Evolutionary conservation across 2,329 filamentous ascomycete species (phyloP), one percentile per base, ranked within the genome.

Genomic region (Verticillium isaacii): DNA sequence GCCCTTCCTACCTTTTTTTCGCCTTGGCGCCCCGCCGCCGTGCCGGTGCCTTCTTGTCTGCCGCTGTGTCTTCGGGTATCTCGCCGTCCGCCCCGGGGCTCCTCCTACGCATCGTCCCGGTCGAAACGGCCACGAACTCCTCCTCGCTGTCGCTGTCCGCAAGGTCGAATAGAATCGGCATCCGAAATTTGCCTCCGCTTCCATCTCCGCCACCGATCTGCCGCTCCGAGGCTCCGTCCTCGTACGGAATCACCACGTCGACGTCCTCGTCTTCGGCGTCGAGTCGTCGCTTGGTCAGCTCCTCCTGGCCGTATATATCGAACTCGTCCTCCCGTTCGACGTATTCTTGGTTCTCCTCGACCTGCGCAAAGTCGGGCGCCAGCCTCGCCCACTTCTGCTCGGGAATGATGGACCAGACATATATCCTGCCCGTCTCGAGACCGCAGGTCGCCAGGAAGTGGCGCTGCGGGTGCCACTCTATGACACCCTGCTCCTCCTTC

Each of bases 311-410:
- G 72, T 98, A 95, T 61, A 98, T 96, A 74, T 99, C 96, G 69
- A 99, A 99, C 72, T 99, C 95, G 73, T 99, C 95, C 76, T 99
- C 95, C 61, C 87, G 86, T 75, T 99, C 95, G 52, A 96, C 86
- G 72, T 99, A 99, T 73, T 98, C 92, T 25, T 97, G 93, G 68
- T 99, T 99, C 76, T 99, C 95, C 76, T 99, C 95, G 15, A 99
- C 93, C 75, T 99, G 95, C 50, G 89, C 91, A 75, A 99, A 99
- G 75, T 99, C 96, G 0, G 95, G 95, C 6, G 96, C 96, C 34
- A 99, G 83, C 1, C 95, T 94, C 17, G 93, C 97, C 96, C 95
- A 99, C 69, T 95, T 91, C 72, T 99, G 96, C 11, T 95, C 94
- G 60, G 92, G 95, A 50, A 94, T 88, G 61, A 97, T 95, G 5